Base-by-base conservation (phyloP, 1,284 basidiomycete species). In the Microbotryum scabiosae region DNA sequence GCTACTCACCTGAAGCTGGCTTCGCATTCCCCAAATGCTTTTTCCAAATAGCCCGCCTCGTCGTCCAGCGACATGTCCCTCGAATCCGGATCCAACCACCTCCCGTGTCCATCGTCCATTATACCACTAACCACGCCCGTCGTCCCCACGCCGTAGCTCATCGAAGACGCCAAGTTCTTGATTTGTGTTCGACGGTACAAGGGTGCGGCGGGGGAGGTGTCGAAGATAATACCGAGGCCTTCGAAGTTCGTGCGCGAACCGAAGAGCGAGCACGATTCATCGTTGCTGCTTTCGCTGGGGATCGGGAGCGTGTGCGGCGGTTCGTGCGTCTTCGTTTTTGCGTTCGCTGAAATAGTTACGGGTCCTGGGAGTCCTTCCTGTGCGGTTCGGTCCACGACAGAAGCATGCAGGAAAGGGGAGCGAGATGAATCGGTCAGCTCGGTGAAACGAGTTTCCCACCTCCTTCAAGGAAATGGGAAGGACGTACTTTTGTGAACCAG, bases 201-300 rank as follows among this genome's bases (percentile, higher is more conserved):
- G 0, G 72, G 72, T 8, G 58, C 53, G 5, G 63, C 62, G 1
- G 72, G 71, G 14, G 68, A 61, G 3, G 67, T 62, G 62, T 73
- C 72, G 50, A 73, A 71, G 47, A 73, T 51, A 56, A 73, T 53
- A 16, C 70, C 71, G 25, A 73, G 69, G 45, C 72, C 72, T 57
- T 73, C 71, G 63, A 73, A 73, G 23, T 55, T 51, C 30, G 56
- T 64, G 16, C 67, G 62, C 25, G 62, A 64, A 43, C 72, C 72
- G 56, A 73, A 73, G 57, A 73, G 65, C 23, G 71, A 73, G 46
- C 73, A 67, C 47, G 48, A 16, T 14, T 54, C 32, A 57, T 73
- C 72, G n/a, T 61, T 44, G 23, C 63, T 62, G 54, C 66, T 64
- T 23, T 58, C 57, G 4, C 66, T 55, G 14, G 46, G 36, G 9